These are phyloP conservation scores for Aspergillus terreus DNA, from an alignment of 2,329 filamentous ascomycete genomes.

Conservation along the genomic window DNA sequence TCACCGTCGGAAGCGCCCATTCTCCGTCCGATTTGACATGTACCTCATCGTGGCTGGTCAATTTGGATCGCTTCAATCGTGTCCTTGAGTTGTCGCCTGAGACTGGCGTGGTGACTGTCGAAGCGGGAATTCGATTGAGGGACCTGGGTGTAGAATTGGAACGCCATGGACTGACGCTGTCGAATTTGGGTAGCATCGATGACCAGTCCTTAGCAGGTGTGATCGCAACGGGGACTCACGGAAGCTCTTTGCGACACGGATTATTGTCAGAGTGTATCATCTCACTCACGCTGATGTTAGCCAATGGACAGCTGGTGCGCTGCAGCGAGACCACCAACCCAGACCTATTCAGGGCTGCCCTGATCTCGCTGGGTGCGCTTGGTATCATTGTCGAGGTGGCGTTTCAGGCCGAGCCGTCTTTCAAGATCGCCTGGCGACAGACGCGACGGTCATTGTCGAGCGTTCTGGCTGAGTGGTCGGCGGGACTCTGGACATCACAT, in stretches of 20 bases:
- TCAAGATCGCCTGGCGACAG: slow-evolving; percentile 84
- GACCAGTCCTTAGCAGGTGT: slow-evolving; percentile 89
- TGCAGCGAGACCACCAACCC: slow-evolving; percentile 67
- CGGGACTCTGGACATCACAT: slow-evolving; percentile 72
- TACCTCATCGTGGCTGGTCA: slow-evolving; percentile 90
- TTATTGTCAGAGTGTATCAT: slow-evolving; percentile 76
- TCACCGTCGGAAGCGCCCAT: slow-evolving; percentile 85
- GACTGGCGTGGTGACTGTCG: slow-evolving; percentile 66
- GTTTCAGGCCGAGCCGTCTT: slow-evolving; percentile 73
- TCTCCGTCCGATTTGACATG: slow-evolving; percentile 90
- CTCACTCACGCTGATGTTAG: slow-evolving; percentile 73
- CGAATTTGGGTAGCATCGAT: slow-evolving; percentile 92
- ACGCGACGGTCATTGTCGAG: slow-evolving; percentile 66
- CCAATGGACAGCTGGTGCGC: slow-evolving; percentile 68
- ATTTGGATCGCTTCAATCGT: slow-evolving; percentile 76
- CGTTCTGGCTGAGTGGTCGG: slow-evolving; percentile 69
- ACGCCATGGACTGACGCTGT: slow-evolving; percentile 73
- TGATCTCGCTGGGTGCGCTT: slow-evolving; percentile 82
- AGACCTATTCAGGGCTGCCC: slow-evolving; percentile 81
- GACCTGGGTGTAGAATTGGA: slow-evolving; percentile 71
- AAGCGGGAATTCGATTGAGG: slow-evolving; percentile 83
- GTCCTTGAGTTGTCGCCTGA: slow-evolving; percentile 67
- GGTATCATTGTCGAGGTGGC: slow-evolving; percentile 90
- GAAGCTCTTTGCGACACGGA: slow-evolving; percentile 78
- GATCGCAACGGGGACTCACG: slow-evolving; percentile 90